Base-by-base conservation (phyloP, 2,329 filamentous ascomycete genomes). In the Coniella vitis region DNA sequence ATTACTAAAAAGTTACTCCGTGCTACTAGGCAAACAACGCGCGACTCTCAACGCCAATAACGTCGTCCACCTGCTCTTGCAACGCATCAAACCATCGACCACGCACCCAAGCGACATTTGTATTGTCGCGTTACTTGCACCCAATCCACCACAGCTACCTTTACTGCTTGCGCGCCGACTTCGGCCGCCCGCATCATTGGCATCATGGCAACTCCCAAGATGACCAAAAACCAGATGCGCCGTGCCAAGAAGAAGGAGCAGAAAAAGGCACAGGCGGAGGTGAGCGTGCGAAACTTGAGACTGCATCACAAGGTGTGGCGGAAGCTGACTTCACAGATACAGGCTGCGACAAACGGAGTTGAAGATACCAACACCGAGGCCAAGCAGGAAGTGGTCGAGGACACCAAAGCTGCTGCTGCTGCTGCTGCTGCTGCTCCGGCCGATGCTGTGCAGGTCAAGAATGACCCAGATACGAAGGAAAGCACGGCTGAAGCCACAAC, bases 171-270 rank as follows among this genome's bases (percentile, higher is more conserved):
- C 32, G 16, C 13, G 44, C 40, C 37, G 45, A 37, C 45, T 39
- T 29, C 38, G 20, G 45, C 37, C 29, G 45, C 13, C 17, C 37
- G 35, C 8, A 14, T 31, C 44, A 49, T 45, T 36, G 40, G 45
- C 68, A 72, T 66, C 63, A 84, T 84, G 81, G 79, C 78, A 61
- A 66, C 73, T 56, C 68, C 75, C 57, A 94, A 91, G 73, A 83
- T 86, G 73, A 90, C 86, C 65, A 97, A 96, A 75, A 96, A 96
- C 69, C 89, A 95, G 70, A 84, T 90, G 74, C 81, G 90, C 66
- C 83, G 91, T 66, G 87, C 89, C 42, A 90, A 91, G 75, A 95
- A 93, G 79, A 96, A 95, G 83, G 86, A 89, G 60, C 81, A 88
- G 64, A 94, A 94, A 72, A 83, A 83, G 61, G 69, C 79, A 57